Evolutionary conservation across 2,329 filamentous ascomycete genomes (phyloP).

Genomic region (Diaporthe citri): DNA sequence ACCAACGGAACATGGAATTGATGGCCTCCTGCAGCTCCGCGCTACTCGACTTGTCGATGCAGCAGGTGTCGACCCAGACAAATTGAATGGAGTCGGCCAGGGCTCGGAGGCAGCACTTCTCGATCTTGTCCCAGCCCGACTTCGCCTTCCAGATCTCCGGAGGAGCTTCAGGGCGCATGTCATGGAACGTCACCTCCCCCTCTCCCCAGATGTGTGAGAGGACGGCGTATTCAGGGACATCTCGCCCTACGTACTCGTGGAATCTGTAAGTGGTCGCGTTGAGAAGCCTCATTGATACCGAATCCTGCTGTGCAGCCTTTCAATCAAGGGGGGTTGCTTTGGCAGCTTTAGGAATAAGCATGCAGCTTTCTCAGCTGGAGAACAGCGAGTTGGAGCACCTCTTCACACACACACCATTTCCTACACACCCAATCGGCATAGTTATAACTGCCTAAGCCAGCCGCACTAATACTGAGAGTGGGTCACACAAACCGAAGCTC

Average conservation of each 20-base stretch:
- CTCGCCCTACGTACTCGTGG: neutral
- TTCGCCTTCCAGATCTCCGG: neutral
- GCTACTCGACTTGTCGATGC: conserved; percentile 22
- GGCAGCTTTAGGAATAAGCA: neutral
- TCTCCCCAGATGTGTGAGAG: conserved; percentile 14
- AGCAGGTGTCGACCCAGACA: conserved; percentile 34
- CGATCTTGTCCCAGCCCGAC: neutral
- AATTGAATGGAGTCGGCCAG: neutral
- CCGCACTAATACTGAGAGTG: too few relatives aligned
- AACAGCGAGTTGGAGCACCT: neutral
- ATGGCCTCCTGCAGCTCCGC: conserved; percentile 23
- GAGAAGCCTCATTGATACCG: neutral
- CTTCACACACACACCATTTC: neutral
- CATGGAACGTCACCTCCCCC: neutral
- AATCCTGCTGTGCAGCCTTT: neutral
- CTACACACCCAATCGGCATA: neutral
- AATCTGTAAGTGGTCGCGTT: neutral
- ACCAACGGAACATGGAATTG: conserved; percentile 33
- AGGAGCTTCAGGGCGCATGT: neutral
- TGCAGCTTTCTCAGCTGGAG: neutral
- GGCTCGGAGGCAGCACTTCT: neutral
- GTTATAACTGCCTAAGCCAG: neutral
- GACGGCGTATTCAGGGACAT: neutral
- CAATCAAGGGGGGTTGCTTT: neutral
- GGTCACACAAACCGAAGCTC: neutral